Base-by-base conservation (phyloP, 345 rosid genomes). In the Heritiera fomes region DNA sequence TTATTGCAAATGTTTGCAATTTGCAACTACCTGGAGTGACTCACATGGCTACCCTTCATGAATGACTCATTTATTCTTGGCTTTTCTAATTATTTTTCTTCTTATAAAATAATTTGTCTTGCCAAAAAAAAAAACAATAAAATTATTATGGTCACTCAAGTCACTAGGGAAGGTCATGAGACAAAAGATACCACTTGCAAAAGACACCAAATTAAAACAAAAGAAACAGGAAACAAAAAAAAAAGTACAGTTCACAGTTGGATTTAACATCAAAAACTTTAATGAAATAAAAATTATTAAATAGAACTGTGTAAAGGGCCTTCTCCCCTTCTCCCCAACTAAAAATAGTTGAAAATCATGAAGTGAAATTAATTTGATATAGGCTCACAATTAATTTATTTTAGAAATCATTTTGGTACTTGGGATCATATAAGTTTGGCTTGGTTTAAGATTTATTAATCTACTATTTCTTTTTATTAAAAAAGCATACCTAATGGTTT, bases 171-270 rank as follows among this genome's bases (percentile, higher is more conserved):
- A 62, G 41, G 38, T 34, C 38, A 34, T 62, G 66, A 30, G 66
- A 62, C 41, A 62, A 62, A 62, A 30, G 41, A 63, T 8, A 18
- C 18, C 50, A 41, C 71, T n/a, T 41, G 32, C 52, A 67, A 67
- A 67, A 18, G 50, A 18, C 52, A 67, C 28, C 50, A 67, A 67
- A 67, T n/a, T 67, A 18, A 67, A 67, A 45, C 71, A 67, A 67
- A 67, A 43, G 15, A 67, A 61, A 61, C 17, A 28, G 40, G 11
- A 0, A 18, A 18, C 38, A 34, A 34, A 34, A 2, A 34, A 34
- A 34, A 56, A 6, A 6, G 67, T 12, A 14, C 32, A 13, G 67
- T 41, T 66, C 71, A 66, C 71, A 18, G 71, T 40, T 9, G 71
- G 30, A 68, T 47, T 34, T 45, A 45, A 12, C 73, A 45, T 68